Evolutionary conservation across 1,284 basidiomycete species (phyloP).

Genomic region (Lentinus polychrous): DNA sequence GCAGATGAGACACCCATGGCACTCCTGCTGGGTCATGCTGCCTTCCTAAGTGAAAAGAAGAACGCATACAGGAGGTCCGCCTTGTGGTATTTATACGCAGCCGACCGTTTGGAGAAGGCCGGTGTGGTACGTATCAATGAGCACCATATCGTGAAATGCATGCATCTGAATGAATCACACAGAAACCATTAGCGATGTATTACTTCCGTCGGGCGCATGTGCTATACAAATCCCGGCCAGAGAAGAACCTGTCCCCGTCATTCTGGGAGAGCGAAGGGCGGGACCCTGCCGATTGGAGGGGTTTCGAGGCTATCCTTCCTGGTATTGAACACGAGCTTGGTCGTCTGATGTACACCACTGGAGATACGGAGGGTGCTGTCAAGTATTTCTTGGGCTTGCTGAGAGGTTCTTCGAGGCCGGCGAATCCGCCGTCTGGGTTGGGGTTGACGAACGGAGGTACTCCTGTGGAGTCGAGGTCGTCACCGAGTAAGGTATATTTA

Average conservation of each 20-base stretch:
- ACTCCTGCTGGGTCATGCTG: conserved; percentile 68
- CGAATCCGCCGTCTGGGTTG: conserved; percentile 8
- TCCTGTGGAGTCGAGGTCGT: conserved; percentile 17
- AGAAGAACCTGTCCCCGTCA: conserved; percentile 61
- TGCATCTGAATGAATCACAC: conserved; percentile 4
- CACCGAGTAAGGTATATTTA: conserved; percentile 56
- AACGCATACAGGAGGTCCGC: conserved; percentile 53
- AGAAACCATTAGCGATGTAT: conserved; percentile 80
- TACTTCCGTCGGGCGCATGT: conserved; percentile 65
- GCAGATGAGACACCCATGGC: conserved; percentile 76
- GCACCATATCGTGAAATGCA: conserved; percentile 2
- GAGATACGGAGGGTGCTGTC: conserved; percentile 65
- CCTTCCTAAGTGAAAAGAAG: conserved; percentile 56
- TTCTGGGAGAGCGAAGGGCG: conserved; percentile 69
- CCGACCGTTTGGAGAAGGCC: conserved; percentile 68
- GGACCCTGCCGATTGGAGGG: conserved; percentile 29
- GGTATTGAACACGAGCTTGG: conserved; percentile 76
- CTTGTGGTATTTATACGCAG: conserved; percentile 70
- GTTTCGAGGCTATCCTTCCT: conserved; percentile 57
- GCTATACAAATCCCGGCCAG: conserved; percentile 42
- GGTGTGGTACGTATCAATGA: conserved; percentile 57
- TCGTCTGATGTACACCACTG: conserved; percentile 73
- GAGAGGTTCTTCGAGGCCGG: conserved; percentile 26
- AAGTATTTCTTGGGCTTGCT: conserved; percentile 59
- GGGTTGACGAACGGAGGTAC: conserved; percentile 15